Conservation (phyloP, 805 yeast species). For the Nakazawaea wickerhamii region DNA sequence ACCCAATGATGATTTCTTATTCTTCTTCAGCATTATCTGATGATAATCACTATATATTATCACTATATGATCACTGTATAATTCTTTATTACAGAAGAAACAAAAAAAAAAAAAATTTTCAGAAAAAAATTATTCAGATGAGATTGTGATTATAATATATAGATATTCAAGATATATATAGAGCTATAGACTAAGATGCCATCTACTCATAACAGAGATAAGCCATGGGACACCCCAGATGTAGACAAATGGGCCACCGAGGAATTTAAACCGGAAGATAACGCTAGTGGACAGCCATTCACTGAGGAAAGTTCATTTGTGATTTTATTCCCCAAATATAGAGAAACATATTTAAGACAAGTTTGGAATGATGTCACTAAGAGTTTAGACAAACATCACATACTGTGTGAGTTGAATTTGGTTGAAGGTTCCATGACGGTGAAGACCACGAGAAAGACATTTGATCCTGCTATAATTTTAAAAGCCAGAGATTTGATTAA, state of each 20-base stretch:
- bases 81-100: conserved; percentile 1
- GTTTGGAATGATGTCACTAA: conserved; percentile 93
- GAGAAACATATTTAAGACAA: conserved; percentile 83
- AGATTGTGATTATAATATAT: neutral
- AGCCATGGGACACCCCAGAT: conserved; percentile 97
- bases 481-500: conserved; percentile 95
- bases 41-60: no score
- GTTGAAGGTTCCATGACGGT: conserved; percentile 98
- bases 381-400: conserved; percentile 63
- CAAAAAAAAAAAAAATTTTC: conserved; percentile 5
- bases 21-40: conserved; percentile 17
- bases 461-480: conserved; percentile 87
- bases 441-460: conserved; percentile 91
- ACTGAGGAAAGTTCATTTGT: conserved; percentile 95
- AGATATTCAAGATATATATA: no score
- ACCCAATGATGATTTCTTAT: conserved; percentile 17
- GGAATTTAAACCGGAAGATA: conserved; percentile 86
- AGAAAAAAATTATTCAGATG: neutral
- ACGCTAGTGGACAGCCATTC: conserved; percentile 79
- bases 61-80: no score
- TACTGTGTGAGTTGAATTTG: conserved; percentile 80
- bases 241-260: conserved; percentile 90
- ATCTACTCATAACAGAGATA: conserved; percentile 88
- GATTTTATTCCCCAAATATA: conserved; percentile 93
- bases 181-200: conserved; percentile 50